Evolutionary conservation across 129 eudicot genomes (phyloP), one percentile per base, ranked within the genome.

Genomic region (Cynara cardunculus): DNA sequence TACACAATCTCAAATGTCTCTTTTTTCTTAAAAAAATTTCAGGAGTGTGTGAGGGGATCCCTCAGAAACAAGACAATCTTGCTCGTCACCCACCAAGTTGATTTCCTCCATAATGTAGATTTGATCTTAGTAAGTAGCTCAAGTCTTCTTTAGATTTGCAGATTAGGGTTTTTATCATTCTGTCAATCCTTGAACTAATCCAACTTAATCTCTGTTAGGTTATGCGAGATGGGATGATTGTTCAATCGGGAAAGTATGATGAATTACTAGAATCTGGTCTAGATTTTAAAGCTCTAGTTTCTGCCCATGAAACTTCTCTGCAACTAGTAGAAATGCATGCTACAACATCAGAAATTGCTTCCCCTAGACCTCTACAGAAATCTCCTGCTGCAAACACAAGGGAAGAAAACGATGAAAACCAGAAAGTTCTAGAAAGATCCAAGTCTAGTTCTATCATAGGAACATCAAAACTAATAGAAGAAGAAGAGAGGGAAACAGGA

Each of bases 401-500:
- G 30, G 93, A 92, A 64, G 87, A 59, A 69, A 86, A 87, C 31
- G 89, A 82, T 7, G 90, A 87, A 72, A 81, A 77, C 4, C 66
- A 76, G 39, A 87, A 79, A 31, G 49, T 87, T 30, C 49, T 80
- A 66, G 89, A 80, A 44, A 82, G 82, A 49, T 75, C 90, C 1
- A 79, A 87, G 24, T 78, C 97, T 24, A 81, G 80, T 31, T 78
- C 84, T 65, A 77, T 80, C 35, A 81, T 85, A 70, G 92, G 91
- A 65, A 89, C 89, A 74, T 87, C 99, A 9, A 96, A 92, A 85
- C 86, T 96, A 22, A 96, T 93, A 18, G 87, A 89, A 82, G 99
- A 95, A 74, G 99, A 95, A 81, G 97, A 95, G 78, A 84, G 91
- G 77, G 99, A 88, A 80, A 90, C 92, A 0, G 99, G 99, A 44